Conservation (phyloP, 2,329 filamentous ascomycete species). For the Claviceps digitariae region DNA sequence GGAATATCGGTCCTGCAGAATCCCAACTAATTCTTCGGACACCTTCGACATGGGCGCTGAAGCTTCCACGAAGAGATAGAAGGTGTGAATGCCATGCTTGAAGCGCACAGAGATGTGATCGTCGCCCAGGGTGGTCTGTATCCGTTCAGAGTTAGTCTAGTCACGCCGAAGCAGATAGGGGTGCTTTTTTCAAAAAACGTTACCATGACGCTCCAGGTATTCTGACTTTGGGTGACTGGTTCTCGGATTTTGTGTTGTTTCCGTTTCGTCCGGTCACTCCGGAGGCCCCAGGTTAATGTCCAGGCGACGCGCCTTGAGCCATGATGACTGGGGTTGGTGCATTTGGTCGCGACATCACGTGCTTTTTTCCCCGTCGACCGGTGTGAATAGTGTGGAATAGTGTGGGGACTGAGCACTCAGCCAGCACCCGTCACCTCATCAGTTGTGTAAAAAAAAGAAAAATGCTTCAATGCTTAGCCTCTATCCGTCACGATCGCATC, state of each 20-base stretch:
- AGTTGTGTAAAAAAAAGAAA: background rate
- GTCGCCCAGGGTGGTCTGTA: constrained; percentile 22
- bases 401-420: background rate
- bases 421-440: background rate
- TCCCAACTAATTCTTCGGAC: constrained; percentile 42
- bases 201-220: background rate
- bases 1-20: constrained; percentile 44
- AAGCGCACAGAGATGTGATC: constrained; percentile 53
- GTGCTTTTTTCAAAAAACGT: background rate
- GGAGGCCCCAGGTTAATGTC: background rate
- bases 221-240: background rate
- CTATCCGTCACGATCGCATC: background rate
- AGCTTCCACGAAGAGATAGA: constrained; percentile 53
- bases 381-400: background rate
- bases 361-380: background rate
- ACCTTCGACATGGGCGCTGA: constrained; percentile 42
- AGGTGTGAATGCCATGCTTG: constrained; percentile 58
- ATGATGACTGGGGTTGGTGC: background rate
- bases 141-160: background rate
- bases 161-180: too few species aligned
- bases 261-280: background rate
- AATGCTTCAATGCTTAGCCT: background rate
- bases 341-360: constrained; percentile 4
- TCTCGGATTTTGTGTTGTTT: background rate
- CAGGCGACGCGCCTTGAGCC: background rate